phyloP scores from a whole-genome alignment of 306 rosid species.

The Begonia fuchsioides region DNA sequence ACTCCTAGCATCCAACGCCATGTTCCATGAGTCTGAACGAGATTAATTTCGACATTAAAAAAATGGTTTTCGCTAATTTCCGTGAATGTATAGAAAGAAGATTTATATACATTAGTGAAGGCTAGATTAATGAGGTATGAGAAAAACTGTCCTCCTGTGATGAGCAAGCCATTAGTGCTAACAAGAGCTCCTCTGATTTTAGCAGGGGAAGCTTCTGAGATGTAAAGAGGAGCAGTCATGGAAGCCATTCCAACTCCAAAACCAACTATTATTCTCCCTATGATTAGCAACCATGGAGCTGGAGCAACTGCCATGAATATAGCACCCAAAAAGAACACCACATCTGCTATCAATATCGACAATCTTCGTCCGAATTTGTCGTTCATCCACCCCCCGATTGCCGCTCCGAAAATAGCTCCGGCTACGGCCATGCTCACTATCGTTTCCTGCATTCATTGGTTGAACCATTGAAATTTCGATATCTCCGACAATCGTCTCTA shows the following conservation, averaged over 20 bases:
- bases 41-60: background rate
- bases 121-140: constrained; percentile 67
- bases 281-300: constrained; percentile 48
- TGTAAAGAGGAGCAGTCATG: constrained; percentile 79
- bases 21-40: constrained; percentile 41
- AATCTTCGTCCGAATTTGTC: constrained; percentile 57
- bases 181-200: constrained; percentile 78
- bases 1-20: constrained; percentile 95
- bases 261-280: constrained; percentile 65
- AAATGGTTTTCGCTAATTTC: background rate
- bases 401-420: constrained; percentile 90
- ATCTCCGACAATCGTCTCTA: too few relatives aligned
- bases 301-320: constrained; percentile 62
- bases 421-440: constrained; percentile 86
- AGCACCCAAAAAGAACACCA: constrained; percentile 48
- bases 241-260: constrained; percentile 91
- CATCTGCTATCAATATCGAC: constrained; percentile 49
- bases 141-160: constrained; percentile 73
- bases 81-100: background rate
- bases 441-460: constrained; percentile 34
- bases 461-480: too few relatives aligned
- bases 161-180: constrained; percentile 48
- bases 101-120: constrained; percentile 47
- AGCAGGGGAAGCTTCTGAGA: constrained; percentile 81
- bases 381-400: constrained; percentile 72